Evolutionary conservation across 208 protist genomes (phyloP), one percentile per base, ranked within the genome.

Genomic region (Lotmaria passim): DNA sequence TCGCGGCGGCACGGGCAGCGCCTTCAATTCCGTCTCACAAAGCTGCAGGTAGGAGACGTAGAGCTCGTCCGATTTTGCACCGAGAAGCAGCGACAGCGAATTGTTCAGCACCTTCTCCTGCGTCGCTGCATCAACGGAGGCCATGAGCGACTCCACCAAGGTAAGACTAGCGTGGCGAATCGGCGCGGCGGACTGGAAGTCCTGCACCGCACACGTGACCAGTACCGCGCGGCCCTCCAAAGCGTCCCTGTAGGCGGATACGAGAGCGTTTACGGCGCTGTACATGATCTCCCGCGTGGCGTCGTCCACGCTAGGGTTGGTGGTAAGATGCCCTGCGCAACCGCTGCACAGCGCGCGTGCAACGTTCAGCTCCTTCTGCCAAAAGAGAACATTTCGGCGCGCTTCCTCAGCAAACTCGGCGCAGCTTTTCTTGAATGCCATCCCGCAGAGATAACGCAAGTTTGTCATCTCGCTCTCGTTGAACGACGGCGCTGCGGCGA

Each of bases 351-450:
- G 63, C 28, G 51, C 48, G 24, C 71, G 71, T 51, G 51, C 68
- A 11, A 61, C 51, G n/a, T 51, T 15, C 5, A 84, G 52, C 36
- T 78, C 60, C 44, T 50, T 55, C 68, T 91, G 82, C 82, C 82
- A 88, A 11, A 74, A 76, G 8, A 72, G 52, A 7, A 86, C 31
- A 53, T 72, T 79, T 24, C 65, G 51, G 48, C 74, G 79, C 14
- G 79, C 78, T 51, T 69, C 77, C 14, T 75, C 75, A 1, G 75
- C 73, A 44, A 91, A 70, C 28, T 76, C 72, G 24, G 77, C 31
- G 28, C 73, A 81, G 51, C 72, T 69, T 26, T 75, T 69, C 46
- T 80, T 86, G 36, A 91, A 70, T 17, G 82, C 73, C 74, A 86
- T 77, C 7, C 70, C 64, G 36, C 75, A 71, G 46, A 83, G 78